These are phyloP conservation scores for Gonapodya prolifera DNA, from an alignment of 192 early-diverging fungal genomes.

Conservation along the genomic window DNA sequence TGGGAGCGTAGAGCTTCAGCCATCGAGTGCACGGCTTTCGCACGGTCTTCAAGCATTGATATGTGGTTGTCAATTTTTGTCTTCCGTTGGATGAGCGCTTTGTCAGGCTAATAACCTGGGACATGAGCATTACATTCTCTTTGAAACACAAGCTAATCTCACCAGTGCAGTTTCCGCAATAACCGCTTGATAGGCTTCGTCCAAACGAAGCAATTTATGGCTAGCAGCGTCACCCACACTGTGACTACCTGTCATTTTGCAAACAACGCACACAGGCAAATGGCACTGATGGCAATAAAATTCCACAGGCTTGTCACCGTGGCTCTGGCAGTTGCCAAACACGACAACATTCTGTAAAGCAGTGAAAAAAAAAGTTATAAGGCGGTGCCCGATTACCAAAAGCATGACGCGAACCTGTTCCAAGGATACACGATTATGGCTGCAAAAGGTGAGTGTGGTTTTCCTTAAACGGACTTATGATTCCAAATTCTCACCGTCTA, in stretches of 20 bases:
- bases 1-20: conserved; percentile 24
- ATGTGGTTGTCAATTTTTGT: conserved; percentile 41
- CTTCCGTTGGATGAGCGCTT: conserved; percentile 26
- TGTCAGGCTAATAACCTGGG: conserved; percentile 23
- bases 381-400: conserved; percentile 1
- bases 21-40: conserved; percentile 41
- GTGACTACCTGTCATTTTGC: conserved; percentile 52
- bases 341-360: conserved; percentile 22
- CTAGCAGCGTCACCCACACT: conserved; percentile 39
- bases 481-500: conserved; percentile 28
- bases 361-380: conserved; percentile 3
- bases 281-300: conserved; percentile 54
- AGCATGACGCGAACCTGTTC: conserved; percentile 16
- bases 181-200: conserved; percentile 38
- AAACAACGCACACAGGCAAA: conserved; percentile 44
- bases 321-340: conserved; percentile 42
- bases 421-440: not conserved
- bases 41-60: conserved; percentile 28
- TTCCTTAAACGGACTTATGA: conserved; percentile 17
- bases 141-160: conserved; percentile 5
- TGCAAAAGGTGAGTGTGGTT: not conserved
- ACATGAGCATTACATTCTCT: not conserved
- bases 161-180: conserved; percentile 36
- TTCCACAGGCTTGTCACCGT: conserved; percentile 39
- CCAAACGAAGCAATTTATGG: conserved; percentile 40